These are phyloP conservation scores for Aspergillus intermedius DNA, from an alignment of 2,329 filamentous ascomycete genomes.

Conservation along the genomic window DNA sequence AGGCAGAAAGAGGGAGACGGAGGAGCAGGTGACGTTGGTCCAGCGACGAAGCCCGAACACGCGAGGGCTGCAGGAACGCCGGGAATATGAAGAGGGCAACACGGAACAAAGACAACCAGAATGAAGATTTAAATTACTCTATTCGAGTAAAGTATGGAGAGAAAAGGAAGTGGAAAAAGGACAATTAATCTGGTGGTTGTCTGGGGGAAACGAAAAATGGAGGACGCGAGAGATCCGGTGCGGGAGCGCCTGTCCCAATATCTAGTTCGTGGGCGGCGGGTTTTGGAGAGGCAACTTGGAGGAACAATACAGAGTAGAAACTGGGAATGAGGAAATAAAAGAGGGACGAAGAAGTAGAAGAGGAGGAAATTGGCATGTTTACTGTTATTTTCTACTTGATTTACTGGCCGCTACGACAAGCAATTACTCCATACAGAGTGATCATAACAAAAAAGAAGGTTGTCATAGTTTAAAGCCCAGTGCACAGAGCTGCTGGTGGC, in stretches of 20 bases:
- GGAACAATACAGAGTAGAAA: too few relatives aligned
- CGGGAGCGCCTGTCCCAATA: conserved; percentile 6
- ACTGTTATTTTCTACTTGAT: not conserved
- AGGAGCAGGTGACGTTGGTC: conserved; percentile 28
- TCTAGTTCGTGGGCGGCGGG: conserved; percentile 5
- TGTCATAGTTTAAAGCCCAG: not conserved
- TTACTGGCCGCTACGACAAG: not conserved
- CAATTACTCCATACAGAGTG: too few relatives aligned
- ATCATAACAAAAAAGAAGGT: not conserved
- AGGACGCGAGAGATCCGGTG: not conserved
- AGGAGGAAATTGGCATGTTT: not conserved
- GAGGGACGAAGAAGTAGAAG: conserved; percentile 8
- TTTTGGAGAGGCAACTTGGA: not conserved
- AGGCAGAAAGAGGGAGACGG: conserved; percentile 14
- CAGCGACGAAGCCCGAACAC: conserved; percentile 25
- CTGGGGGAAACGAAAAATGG: not conserved
- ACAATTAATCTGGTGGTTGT: conserved; percentile 1
- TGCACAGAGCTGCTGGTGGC: conserved; percentile 13
- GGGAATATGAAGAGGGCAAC: conserved; percentile 16
- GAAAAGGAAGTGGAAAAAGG: conserved; percentile 7
- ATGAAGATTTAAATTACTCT: conserved; percentile 1
- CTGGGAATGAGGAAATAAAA: too few relatives aligned
- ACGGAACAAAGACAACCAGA: conserved; percentile 7
- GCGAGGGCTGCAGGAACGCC: conserved; percentile 25
- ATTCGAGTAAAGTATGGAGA: not conserved